A percentile compares a stretch with the other conserved stretches of the same genome.
Conservation (phyloP, 768 basidiomycete species). For the Phlebiopsis gigantea region DNA sequence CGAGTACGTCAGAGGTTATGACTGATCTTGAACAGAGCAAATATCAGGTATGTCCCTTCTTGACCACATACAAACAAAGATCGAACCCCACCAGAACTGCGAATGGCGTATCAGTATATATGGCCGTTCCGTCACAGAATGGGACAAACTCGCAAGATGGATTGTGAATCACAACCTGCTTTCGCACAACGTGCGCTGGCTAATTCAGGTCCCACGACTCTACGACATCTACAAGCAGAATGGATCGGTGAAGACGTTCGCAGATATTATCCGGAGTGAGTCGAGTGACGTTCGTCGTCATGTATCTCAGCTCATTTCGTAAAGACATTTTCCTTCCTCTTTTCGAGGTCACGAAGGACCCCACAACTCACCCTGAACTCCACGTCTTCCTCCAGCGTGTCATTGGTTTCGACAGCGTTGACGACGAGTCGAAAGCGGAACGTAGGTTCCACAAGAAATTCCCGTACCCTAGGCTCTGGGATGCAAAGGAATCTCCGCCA, state of each 20-base stretch:
- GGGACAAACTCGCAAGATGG: slow-evolving; percentile 99
- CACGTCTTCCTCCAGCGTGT: slow-evolving; percentile 95
- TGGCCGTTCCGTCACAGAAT: slow-evolving; percentile 76
- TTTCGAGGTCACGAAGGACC: slow-evolving; percentile 95
- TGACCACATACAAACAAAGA: background rate
- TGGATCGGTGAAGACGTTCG: slow-evolving; percentile 78
- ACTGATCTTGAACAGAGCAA: slow-evolving; percentile 98
- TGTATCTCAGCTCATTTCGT: background rate
- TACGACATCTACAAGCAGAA: slow-evolving; percentile 95
- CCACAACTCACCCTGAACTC: slow-evolving; percentile 83
- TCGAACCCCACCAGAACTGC: slow-evolving; percentile 54
- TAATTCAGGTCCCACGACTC: slow-evolving; percentile 90
- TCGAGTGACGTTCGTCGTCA: slow-evolving; percentile 12
- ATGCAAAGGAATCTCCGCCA: slow-evolving; percentile 84
- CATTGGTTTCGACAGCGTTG: slow-evolving; percentile 96
- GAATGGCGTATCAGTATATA: slow-evolving; percentile 99
- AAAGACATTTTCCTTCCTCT: slow-evolving; percentile 88
- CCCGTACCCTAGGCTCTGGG: slow-evolving; percentile 88
- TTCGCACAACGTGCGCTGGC: slow-evolving; percentile 97
- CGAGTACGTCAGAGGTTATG: slow-evolving; percentile 71
- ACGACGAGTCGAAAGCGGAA: slow-evolving; percentile 95
- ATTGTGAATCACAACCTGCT: slow-evolving; percentile 88
- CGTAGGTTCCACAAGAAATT: slow-evolving; percentile 89
- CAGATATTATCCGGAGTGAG: slow-evolving; percentile 87
- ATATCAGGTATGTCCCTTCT: slow-evolving; percentile 64